Evolutionary conservation across 2,329 filamentous ascomycete genomes (phyloP).

Genomic region (Mariannaea elegans): DNA sequence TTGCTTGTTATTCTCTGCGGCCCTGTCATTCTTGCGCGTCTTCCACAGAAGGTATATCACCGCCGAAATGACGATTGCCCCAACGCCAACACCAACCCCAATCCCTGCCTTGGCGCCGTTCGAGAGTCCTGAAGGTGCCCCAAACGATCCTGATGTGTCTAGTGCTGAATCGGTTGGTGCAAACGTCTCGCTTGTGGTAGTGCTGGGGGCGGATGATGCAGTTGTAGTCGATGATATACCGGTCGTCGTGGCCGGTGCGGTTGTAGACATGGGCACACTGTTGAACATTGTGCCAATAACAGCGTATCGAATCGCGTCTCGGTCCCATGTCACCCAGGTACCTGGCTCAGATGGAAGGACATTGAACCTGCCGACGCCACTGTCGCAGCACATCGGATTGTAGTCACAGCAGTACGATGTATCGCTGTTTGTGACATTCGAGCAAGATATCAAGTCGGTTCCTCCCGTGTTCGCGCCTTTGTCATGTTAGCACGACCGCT

Average conservation of each 20-base stretch:
- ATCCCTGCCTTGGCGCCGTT: slow-evolving; percentile 22
- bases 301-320: slow-evolving; percentile 23
- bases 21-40: slow-evolving; percentile 19
- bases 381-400: slow-evolving; percentile 33
- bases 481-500: not conserved
- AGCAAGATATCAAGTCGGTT: slow-evolving; percentile 38
- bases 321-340: slow-evolving; percentile 33
- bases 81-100: slow-evolving; percentile 20
- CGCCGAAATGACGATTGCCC: not conserved
- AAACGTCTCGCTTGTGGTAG: not conserved
- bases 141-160: not conserved
- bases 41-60: slow-evolving; percentile 27
- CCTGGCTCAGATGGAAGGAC: slow-evolving; percentile 34
- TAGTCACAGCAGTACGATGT: slow-evolving; percentile 40
- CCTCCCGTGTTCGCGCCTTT: slow-evolving; percentile 33
- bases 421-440: slow-evolving; percentile 35
- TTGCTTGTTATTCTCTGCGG: slow-evolving; percentile 1
- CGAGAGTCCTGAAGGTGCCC: not conserved
- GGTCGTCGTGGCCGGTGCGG: not conserved
- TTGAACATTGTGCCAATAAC: slow-evolving; percentile 29
- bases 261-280: slow-evolving; percentile 6
- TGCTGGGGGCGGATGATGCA: not conserved
- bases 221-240: not conserved
- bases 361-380: slow-evolving; percentile 37
- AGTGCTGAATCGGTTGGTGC: no score